Evolutionary conservation across 352 stramenopile species (phyloP).

Genomic region (Phytophthora multivora): DNA sequence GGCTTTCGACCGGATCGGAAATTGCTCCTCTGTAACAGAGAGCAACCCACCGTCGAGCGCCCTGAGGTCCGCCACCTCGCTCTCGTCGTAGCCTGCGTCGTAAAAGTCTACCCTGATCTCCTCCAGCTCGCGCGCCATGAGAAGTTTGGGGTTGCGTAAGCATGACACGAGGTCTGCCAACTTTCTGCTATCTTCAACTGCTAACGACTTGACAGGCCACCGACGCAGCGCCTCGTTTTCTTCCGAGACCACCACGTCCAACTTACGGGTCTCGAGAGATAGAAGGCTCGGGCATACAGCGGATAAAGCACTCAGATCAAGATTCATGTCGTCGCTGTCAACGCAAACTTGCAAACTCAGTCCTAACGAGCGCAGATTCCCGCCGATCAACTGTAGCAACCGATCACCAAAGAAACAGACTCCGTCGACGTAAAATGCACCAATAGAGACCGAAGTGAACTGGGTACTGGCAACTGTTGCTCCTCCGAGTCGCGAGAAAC

Average conservation of each 20-base stretch:
- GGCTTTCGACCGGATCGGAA: background rate
- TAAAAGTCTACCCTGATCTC: background rate
- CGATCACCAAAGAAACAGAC: background rate
- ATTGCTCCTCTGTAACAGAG: background rate
- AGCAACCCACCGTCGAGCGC: background rate
- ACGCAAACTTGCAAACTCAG: no score
- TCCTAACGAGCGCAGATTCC: background rate
- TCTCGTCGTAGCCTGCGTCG: background rate
- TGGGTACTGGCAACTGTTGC: background rate
- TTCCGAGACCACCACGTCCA: background rate
- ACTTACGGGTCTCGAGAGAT: background rate
- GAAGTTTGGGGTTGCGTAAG: background rate
- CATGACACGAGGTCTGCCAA: background rate
- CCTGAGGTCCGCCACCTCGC: background rate
- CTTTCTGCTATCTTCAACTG: background rate
- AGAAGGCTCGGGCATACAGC: background rate
- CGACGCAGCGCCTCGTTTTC: background rate
- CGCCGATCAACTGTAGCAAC: background rate
- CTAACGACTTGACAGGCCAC: background rate
- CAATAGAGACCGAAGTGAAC: no score
- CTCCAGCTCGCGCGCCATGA: background rate
- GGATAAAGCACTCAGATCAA: background rate
- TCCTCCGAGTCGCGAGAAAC: background rate
- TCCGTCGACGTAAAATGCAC: background rate
- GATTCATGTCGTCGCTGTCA: background rate